Evolutionary conservation across 192 early-diverging fungal species (phyloP), one percentile per base, ranked within the genome.

Genomic region (Glomus cerebriforme): DNA sequence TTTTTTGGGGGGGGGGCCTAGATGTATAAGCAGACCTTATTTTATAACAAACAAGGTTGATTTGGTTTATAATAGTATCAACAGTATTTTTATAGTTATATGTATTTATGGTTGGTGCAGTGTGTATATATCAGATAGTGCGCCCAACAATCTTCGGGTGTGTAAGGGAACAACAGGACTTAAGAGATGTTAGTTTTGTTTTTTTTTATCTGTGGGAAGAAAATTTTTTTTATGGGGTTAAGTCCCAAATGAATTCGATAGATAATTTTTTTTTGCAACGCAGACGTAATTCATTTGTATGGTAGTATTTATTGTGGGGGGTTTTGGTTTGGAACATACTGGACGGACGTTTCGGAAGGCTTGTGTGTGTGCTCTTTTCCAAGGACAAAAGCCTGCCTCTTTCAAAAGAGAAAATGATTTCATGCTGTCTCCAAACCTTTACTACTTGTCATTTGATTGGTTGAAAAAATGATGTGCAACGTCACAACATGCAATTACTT

Each of bases 321-420:
- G 66, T 15, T 68, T 68, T 68, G 66, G 34, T 68, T 68, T 68
- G 66, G 66, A 68, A 68, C 66, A 68, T 39, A 68, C 34, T 68
- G 34, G 34, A 68, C 66, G 66, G 66, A 68, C 29, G 62, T 64
- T 64, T 64, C 62, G 62, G 62, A 68, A 68, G 66, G 66, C 66
- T 68, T 68, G 66, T 68, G 66, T 68, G 66, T 68, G 66, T 68
- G 66, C 32, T n/a, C 66, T 68, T 35, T 68, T 68, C 34, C 66
- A 68, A 68, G 66, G 32, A 32, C 29, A 68, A 68, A 68, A 68
- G 66, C 66, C 66, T 68, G 66, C 66, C 66, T 68, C 66, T 68
- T 68, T 68, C 66, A 68, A 68, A 68, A 68, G 66, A 68, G 66
- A 68, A 68, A 68, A 68, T 68, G 66, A 68, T 68, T 68, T 68